Percentiles rank a stretch among this genome's conserved stretches.
These are phyloP conservation scores for Metroxylon sagu DNA, from an alignment of 176 grass and related monocot species.

Conservation along the genomic window DNA sequence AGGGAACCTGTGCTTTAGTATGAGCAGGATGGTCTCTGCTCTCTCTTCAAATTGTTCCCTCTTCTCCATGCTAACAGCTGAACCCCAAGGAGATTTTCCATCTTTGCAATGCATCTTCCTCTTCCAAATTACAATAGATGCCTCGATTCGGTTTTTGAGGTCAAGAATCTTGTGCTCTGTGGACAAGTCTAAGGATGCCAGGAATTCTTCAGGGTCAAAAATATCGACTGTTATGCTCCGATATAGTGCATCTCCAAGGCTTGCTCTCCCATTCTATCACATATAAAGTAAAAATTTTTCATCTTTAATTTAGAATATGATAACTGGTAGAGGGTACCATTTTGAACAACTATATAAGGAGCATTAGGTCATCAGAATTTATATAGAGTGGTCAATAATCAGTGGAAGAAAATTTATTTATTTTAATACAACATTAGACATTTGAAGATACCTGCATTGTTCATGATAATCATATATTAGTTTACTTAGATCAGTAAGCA, in stretches of 20 bases:
- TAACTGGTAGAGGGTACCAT: no score
- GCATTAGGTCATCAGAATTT: no score
- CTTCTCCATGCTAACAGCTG: conserved; percentile 52
- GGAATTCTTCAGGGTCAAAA: conserved; percentile 58
- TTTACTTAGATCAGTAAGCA: no score
- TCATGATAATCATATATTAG: no score
- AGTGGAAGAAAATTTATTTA: no score
- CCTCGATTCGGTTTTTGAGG: conserved; percentile 73
- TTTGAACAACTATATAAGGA: no score
- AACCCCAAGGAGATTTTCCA: conserved; percentile 40
- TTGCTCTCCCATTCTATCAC: conserved; percentile 64
- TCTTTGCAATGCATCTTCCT: conserved; percentile 57
- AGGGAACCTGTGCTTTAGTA: conserved; percentile 64
- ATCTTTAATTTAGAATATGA: conserved; percentile 5
- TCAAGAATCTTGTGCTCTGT: conserved; percentile 70
- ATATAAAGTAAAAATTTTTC: not conserved
- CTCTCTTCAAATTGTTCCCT: conserved; percentile 70
- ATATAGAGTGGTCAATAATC: no score
- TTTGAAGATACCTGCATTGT: no score
- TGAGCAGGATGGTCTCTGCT: conserved; percentile 47
- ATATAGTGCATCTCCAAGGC: conserved; percentile 65
- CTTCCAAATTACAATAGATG: conserved; percentile 74
- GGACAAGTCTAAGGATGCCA: conserved; percentile 46
- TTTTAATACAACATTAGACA: no score
- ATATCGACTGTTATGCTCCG: conserved; percentile 44